Evolutionary conservation across 1,284 basidiomycete species (phyloP).

Genomic region (Trichosporon faecale): DNA sequence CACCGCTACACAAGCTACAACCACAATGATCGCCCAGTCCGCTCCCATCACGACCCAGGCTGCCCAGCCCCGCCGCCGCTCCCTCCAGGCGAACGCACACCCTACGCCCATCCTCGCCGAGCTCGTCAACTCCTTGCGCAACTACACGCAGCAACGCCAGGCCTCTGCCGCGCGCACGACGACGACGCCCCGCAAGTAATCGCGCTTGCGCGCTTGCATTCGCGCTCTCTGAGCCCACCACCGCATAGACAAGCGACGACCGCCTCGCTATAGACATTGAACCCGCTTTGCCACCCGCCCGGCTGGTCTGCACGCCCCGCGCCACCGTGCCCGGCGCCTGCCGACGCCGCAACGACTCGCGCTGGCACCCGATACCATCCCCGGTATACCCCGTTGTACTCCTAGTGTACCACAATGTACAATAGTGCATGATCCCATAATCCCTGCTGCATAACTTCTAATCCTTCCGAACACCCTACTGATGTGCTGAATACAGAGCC

Average conservation of each 20-base stretch:
- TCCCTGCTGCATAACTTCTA: background rate
- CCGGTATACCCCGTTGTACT: slow-evolving; percentile 3
- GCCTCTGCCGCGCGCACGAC: background rate
- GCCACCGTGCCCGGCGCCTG: background rate
- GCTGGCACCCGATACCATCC: background rate
- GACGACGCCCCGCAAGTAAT: background rate
- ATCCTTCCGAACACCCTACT: too few species aligned
- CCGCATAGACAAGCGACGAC: background rate
- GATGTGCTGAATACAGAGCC: too few species aligned
- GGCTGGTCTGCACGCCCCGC: too few species aligned
- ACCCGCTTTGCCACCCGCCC: background rate
- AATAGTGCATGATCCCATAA: background rate
- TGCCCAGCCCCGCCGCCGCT: slow-evolving; percentile 7
- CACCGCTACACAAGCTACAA: background rate
- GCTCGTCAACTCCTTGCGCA: background rate
- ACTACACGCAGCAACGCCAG: background rate
- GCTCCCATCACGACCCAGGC: background rate
- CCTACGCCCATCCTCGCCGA: slow-evolving; percentile 6
- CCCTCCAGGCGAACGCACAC: background rate
- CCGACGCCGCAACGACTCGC: background rate
- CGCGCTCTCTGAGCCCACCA: background rate
- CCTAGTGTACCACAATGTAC: background rate
- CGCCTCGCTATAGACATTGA: background rate
- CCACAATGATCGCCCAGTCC: background rate
- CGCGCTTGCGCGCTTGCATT: background rate